phyloP scores from a whole-genome alignment of 2,329 filamentous ascomycete species.

The Metarhizium robertsii region DNA sequence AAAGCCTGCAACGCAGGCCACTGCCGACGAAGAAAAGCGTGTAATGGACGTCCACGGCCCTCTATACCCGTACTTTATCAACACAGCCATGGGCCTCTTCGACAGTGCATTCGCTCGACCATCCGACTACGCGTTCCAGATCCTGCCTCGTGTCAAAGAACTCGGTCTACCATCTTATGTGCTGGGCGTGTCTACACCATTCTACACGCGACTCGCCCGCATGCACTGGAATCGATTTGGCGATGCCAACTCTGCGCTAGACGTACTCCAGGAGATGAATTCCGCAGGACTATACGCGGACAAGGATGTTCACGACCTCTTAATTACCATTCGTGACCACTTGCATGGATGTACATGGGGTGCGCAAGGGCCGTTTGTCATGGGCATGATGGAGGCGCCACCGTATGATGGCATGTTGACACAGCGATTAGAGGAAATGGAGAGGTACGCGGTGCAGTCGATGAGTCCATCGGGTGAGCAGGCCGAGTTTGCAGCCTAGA shows the following conservation, averaged over 20 bases:
- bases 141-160: constrained; percentile 59
- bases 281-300: constrained; percentile 51
- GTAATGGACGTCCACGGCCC: constrained; percentile 51
- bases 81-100: constrained; percentile 46
- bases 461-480: constrained; percentile 7
- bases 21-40: constrained; percentile 18
- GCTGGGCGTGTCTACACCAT: constrained; percentile 57
- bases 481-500: neutral
- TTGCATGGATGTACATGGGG: constrained; percentile 26
- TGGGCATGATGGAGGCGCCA: constrained; percentile 27
- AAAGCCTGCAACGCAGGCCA: constrained; percentile 1
- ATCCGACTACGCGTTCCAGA: constrained; percentile 48
- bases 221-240: constrained; percentile 53
- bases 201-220: constrained; percentile 59
- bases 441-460: constrained; percentile 8
- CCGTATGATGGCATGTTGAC: constrained; percentile 22
- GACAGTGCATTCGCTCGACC: constrained; percentile 45
- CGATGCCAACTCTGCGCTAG: constrained; percentile 45
- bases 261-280: constrained; percentile 57
- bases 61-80: constrained; percentile 54
- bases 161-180: constrained; percentile 62
- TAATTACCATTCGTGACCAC: constrained; percentile 22
- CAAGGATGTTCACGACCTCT: constrained; percentile 16
- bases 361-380: constrained; percentile 27
- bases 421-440: constrained; percentile 18